These are phyloP conservation scores for Macrotyloma uniflorum DNA, from an alignment of 306 rosid genomes.

Conservation along the genomic window DNA sequence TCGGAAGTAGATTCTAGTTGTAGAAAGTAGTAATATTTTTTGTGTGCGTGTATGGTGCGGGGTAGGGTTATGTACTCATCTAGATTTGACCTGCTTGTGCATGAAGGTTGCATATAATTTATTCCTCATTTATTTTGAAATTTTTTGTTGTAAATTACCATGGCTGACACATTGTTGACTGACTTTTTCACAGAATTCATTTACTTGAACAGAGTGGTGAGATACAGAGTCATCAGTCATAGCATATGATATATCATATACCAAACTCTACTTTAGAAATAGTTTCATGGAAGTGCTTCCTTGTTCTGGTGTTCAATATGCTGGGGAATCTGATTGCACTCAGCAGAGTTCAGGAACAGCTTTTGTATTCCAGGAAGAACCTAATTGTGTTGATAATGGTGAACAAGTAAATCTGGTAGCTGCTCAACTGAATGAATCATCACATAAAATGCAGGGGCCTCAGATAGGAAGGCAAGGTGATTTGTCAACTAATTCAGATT, in stretches of 20 bases:
- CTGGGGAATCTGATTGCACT: conserved; percentile 70
- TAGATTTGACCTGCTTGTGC: conserved; percentile 1
- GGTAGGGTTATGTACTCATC: not conserved
- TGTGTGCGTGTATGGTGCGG: not conserved
- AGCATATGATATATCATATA: conserved; percentile 37
- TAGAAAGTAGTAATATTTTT: not conserved
- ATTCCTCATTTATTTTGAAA: conserved; percentile 5
- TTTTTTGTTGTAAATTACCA: not conserved
- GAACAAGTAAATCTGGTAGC: conserved; percentile 48
- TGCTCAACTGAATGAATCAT: conserved; percentile 48
- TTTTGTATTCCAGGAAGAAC: conserved; percentile 51
- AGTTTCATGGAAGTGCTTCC: conserved; percentile 87
- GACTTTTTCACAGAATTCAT: conserved; percentile 37
- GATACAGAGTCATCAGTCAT: conserved; percentile 38
- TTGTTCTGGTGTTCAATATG: conserved; percentile 70
- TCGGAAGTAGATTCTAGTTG: not conserved
- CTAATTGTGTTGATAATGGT: conserved; percentile 53
- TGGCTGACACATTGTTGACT: not conserved
- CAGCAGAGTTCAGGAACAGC: conserved; percentile 57
- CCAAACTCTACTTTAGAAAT: conserved; percentile 28
- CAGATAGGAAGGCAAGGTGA: conserved; percentile 52
- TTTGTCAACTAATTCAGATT: conserved; percentile 49
- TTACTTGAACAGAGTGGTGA: conserved; percentile 50
- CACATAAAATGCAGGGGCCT: conserved; percentile 46
- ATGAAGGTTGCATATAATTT: not conserved